Evolutionary conservation across 164 flowering plant species (phyloP).

Genomic region (Akebia trifoliata): DNA sequence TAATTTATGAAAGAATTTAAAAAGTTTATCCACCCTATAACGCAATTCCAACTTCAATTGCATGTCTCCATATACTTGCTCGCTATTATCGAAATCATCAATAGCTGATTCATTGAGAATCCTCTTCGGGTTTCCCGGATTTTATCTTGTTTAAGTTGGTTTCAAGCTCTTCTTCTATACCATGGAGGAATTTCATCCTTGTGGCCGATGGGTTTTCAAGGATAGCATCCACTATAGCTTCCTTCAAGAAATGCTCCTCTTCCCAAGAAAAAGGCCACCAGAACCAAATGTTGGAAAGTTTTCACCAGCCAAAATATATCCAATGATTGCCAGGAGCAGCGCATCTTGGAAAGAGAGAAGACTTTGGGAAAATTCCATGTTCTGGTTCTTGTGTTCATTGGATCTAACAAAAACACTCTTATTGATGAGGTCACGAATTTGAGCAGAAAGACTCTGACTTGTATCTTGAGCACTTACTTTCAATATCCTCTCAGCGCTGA

Average conservation of each 20-base stretch:
- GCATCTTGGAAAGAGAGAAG: slow-evolving; percentile 75
- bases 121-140: slow-evolving; percentile 36
- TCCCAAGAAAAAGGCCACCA: slow-evolving; percentile 92
- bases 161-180: slow-evolving; percentile 68
- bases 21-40: slow-evolving; percentile 81
- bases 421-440: slow-evolving; percentile 80
- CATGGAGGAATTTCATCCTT: slow-evolving; percentile 67
- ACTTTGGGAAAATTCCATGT: slow-evolving; percentile 31
- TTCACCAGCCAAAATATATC: slow-evolving; percentile 93
- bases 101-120: slow-evolving; percentile 26
- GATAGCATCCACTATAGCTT: slow-evolving; percentile 79
- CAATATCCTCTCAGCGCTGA: slow-evolving; percentile 82
- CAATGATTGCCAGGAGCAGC: slow-evolving; percentile 59
- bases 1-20: slow-evolving; percentile 76
- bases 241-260: slow-evolving; percentile 86
- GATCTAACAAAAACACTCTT: slow-evolving; percentile 54
- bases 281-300: slow-evolving; percentile 88
- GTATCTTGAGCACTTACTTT: slow-evolving; percentile 77
- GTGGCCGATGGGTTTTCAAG: slow-evolving; percentile 66
- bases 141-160: slow-evolving; percentile 38
- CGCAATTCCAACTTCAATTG: slow-evolving; percentile 88
- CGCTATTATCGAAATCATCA: slow-evolving; percentile 59
- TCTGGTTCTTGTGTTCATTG: slow-evolving; percentile 22
- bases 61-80: slow-evolving; percentile 55
- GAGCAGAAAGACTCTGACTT: slow-evolving; percentile 89